Percentiles rank a stretch among this genome's conserved stretches.
Evolutionary conservation across 2,329 filamentous ascomycete species (phyloP).

Genomic region (Claviceps digitariae): DNA sequence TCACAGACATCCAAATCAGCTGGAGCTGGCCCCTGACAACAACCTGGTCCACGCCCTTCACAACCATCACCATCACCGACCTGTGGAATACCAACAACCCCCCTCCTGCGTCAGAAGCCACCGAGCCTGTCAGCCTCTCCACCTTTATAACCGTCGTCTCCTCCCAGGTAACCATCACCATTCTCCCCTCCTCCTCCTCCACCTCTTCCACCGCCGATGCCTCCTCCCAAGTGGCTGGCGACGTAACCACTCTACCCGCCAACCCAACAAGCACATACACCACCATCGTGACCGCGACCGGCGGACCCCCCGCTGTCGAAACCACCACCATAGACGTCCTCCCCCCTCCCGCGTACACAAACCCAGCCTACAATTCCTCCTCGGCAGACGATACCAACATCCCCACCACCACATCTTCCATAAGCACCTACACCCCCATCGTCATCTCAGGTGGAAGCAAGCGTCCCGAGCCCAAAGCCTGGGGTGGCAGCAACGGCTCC

Average conservation of each 20-base stretch:
- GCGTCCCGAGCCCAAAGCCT: constrained; percentile 18
- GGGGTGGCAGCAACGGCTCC: constrained; percentile 15
- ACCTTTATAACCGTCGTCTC: constrained; percentile 14
- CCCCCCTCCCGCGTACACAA: constrained; percentile 11
- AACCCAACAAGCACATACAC: constrained; percentile 15
- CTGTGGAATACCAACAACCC: constrained; percentile 12
- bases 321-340: constrained; percentile 21
- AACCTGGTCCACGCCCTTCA: constrained; percentile 8
- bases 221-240: constrained; percentile 12
- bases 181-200: constrained; percentile 2
- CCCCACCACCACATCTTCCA: constrained; percentile 12
- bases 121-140: neutral
- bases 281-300: constrained; percentile 19
- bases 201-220: constrained; percentile 1
- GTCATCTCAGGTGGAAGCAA: constrained; percentile 20
- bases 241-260: constrained; percentile 11
- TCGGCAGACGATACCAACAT: constrained; percentile 9
- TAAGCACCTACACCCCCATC: constrained; percentile 12
- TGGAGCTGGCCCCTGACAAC: constrained; percentile 10
- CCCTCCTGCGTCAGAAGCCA: neutral
- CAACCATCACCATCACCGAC: constrained; percentile 18
- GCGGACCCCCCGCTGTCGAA: constrained; percentile 13
- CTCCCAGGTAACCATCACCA: constrained; percentile 13
- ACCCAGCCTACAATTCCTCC: constrained; percentile 17
- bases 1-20: constrained; percentile 16